These are phyloP conservation scores for Trichoderma gamsii DNA, from an alignment of 495 filamentous ascomycete genomes.

Conservation along the genomic window DNA sequence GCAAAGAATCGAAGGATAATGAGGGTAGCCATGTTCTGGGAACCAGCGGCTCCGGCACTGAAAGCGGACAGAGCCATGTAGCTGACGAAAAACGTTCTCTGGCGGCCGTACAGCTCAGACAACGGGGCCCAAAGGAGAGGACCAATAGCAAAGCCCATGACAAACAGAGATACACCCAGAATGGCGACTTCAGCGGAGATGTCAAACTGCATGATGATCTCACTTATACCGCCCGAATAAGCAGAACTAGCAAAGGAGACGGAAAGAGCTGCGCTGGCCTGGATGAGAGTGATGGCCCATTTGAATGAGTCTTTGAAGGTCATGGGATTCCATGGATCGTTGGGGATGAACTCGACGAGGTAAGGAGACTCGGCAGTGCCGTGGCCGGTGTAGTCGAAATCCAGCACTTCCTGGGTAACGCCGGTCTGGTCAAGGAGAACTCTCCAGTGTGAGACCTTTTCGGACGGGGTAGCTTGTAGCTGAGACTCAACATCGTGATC, in stretches of 20 bases:
- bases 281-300: conserved; percentile 61
- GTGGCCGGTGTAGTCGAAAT: conserved; percentile 56
- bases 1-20: conserved; percentile 74
- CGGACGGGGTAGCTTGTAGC: conserved; percentile 13
- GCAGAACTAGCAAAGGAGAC: conserved; percentile 74
- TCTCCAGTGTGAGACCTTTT: conserved; percentile 23
- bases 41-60: conserved; percentile 57
- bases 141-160: conserved; percentile 65
- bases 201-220: conserved; percentile 55
- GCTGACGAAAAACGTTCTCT: conserved; percentile 60
- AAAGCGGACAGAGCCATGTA: conserved; percentile 61
- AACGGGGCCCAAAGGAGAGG: conserved; percentile 62
- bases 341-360: conserved; percentile 63
- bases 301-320: conserved; percentile 54
- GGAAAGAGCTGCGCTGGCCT: conserved; percentile 63
- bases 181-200: conserved; percentile 55
- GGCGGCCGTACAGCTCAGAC: conserved; percentile 64
- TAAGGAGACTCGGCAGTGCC: conserved; percentile 73
- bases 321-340: conserved; percentile 70
- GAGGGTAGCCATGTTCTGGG: conserved; percentile 58
- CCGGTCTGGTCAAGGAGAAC: conserved; percentile 34
- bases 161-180: conserved; percentile 67
- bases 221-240: conserved; percentile 62
- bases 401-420: conserved; percentile 42
- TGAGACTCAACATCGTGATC: conserved; percentile 27